Percentiles rank a stretch among this genome's conserved stretches.
Evolutionary conservation across 148 eudicot species (phyloP).

Genomic region (Fagopyrum homotropicum): DNA sequence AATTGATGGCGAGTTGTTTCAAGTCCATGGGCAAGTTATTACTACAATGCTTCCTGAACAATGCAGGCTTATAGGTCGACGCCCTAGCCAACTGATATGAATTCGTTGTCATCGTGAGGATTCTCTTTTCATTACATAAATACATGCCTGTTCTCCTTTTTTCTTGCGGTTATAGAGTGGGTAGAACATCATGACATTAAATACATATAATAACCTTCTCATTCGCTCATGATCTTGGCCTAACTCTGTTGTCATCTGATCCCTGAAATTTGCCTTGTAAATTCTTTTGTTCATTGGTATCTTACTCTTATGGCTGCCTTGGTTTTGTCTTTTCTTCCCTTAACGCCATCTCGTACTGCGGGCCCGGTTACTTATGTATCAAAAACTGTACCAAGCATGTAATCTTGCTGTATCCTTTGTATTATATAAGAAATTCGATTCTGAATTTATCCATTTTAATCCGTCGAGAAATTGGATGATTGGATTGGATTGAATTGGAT

Average conservation of each 20-base stretch:
- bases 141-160: background rate
- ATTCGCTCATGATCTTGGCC: slow-evolving; percentile 5
- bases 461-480: background rate
- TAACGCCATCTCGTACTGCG: slow-evolving; percentile 4
- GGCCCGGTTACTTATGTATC: slow-evolving; percentile 20
- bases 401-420: slow-evolving; percentile 9
- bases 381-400: slow-evolving; percentile 14
- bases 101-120: background rate
- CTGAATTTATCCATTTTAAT: no score
- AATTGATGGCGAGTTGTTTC: slow-evolving; percentile 92
- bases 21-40: slow-evolving; percentile 73
- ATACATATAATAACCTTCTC: slow-evolving; percentile 8
- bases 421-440: slow-evolving; percentile 11
- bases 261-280: slow-evolving; percentile 9
- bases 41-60: slow-evolving; percentile 83
- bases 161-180: background rate
- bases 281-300: slow-evolving; percentile 7
- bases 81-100: slow-evolving; percentile 41
- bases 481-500: background rate
- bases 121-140: slow-evolving; percentile 1
- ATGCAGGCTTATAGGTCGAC: slow-evolving; percentile 90
- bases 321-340: background rate
- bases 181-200: background rate
- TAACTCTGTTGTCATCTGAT: background rate
- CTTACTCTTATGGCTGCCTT: slow-evolving; percentile 1